Percentiles rank a stretch among this genome's conserved stretches.
Evolutionary conservation across 306 rosid species (phyloP).

Genomic region (Dalbergia cultrata): DNA sequence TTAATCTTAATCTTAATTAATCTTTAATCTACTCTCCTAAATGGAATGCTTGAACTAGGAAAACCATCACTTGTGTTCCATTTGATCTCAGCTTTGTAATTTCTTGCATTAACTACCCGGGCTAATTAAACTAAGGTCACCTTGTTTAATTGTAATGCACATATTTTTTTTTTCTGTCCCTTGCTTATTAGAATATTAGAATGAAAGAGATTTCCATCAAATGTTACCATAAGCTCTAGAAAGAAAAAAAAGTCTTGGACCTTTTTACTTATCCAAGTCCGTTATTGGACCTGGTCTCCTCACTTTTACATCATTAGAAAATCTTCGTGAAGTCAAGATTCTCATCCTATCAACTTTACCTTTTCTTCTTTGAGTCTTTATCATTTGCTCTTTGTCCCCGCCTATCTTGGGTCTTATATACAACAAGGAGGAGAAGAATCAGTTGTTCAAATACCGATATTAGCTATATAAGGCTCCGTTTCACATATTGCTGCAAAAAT

Average conservation of each 20-base stretch:
- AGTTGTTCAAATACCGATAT: not conserved
- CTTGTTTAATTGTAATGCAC: constrained; percentile 20
- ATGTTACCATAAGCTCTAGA: constrained; percentile 42
- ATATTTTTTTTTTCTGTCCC: constrained; percentile 4
- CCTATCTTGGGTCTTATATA: not conserved
- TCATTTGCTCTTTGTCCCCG: constrained; percentile 29
- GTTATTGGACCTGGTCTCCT: constrained; percentile 41
- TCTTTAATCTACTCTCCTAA: not conserved
- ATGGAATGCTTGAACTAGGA: constrained; percentile 35
- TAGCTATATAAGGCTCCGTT: not conserved
- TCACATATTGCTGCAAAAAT: not conserved
- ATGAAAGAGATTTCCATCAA: constrained; percentile 30
- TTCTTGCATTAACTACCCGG: constrained; percentile 23
- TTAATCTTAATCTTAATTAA: not conserved
- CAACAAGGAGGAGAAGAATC: not conserved
- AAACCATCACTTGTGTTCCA: constrained; percentile 25
- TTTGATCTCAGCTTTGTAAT: constrained; percentile 24
- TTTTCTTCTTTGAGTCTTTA: constrained; percentile 42
- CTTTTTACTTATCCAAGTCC: constrained; percentile 51
- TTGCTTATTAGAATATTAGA: not conserved
- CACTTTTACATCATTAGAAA: constrained; percentile 52
- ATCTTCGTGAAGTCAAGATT: constrained; percentile 52
- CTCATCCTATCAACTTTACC: constrained; percentile 52
- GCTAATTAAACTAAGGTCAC: constrained; percentile 27
- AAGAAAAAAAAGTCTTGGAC: constrained; percentile 45